Base-by-base conservation (phyloP, 495 filamentous ascomycete species). In the Penicillium ochrochloron region DNA sequence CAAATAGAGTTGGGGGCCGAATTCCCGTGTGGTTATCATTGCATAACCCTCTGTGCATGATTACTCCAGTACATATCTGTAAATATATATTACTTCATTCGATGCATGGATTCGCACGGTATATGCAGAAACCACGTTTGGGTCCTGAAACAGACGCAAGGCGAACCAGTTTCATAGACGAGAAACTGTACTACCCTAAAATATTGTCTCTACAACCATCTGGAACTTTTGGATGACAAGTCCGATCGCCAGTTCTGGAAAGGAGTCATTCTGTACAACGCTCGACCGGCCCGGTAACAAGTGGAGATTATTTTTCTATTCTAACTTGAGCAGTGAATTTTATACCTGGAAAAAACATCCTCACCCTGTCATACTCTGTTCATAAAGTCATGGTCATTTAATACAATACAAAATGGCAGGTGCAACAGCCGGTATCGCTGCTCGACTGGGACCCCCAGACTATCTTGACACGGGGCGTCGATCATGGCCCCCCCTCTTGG, bases 111-210 rank as follows among this genome's bases (percentile, higher is more conserved):
- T 11, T 0, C 2, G 42, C n/a, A 46, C 6, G 42, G 9, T 2
- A 14, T 25, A 57, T 37, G 54, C 54, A 57, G 17, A 39, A 15
- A 23, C 29, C 37, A 31, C 11, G 39, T n/a, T 23, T 54, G 21
- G 48, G 48, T 34, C 19, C 44, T 39, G 59, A 61, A 61, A 61
- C 48, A 53, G 48, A 53, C 34, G 46, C 34, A 52, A 21, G 33
- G 34, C 11, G 14, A 42, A 27, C 25, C 14, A 5, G 46, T 61
- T 54, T 61, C 58, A 60, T 31, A 23, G 39, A 21, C 42, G 42
- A n/a, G 15, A 11, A 9, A 17, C 6, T 4, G 7, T 17, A 5
- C 44, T 11, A 27, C 35, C 0, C 10, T 29, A 10, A 4, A 29
- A 21, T 29, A 42, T 1, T 14, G 2, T 33, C 17, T 5, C 25